phyloP scores from a whole-genome alignment of 805 yeast genomes.

The Metschnikowia matae region DNA sequence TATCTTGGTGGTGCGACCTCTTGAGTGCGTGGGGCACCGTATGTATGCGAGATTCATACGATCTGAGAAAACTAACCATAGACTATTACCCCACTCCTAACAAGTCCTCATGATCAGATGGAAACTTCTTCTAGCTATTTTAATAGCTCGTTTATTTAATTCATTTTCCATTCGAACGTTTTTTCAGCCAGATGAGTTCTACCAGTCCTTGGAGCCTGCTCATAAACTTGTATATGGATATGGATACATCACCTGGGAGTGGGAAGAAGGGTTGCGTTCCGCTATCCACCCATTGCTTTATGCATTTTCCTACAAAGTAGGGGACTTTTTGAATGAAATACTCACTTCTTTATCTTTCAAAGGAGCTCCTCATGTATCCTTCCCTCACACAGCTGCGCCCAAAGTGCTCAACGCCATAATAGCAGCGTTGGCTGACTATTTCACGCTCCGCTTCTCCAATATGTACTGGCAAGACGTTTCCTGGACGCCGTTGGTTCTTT shows the following conservation, averaged over 20 bases:
- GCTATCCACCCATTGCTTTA: slow-evolving; percentile 77
- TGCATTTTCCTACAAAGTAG: slow-evolving; percentile 38
- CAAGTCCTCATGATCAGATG: not conserved
- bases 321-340: slow-evolving; percentile 19
- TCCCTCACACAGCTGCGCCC: slow-evolving; percentile 40
- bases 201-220: slow-evolving; percentile 92
- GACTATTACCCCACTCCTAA: not conserved
- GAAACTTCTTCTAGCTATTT: slow-evolving; percentile 9
- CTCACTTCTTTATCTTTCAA: not conserved
- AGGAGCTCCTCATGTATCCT: slow-evolving; percentile 15
- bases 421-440: slow-evolving; percentile 70
- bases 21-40: not conserved
- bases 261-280: slow-evolving; percentile 73
- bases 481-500: slow-evolving; percentile 41
- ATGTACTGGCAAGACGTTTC: slow-evolving; percentile 36
- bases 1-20: not conserved
- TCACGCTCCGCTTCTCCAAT: slow-evolving; percentile 46
- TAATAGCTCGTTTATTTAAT: slow-evolving; percentile 53
- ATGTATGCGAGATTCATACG: not conserved
- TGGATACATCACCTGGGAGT: slow-evolving; percentile 93
- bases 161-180: slow-evolving; percentile 64
- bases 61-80: not conserved
- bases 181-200: slow-evolving; percentile 95
- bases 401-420: slow-evolving; percentile 64
- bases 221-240: slow-evolving; percentile 68